Base-by-base conservation (phyloP, 306 rosid species). In the Malus orientalis region DNA sequence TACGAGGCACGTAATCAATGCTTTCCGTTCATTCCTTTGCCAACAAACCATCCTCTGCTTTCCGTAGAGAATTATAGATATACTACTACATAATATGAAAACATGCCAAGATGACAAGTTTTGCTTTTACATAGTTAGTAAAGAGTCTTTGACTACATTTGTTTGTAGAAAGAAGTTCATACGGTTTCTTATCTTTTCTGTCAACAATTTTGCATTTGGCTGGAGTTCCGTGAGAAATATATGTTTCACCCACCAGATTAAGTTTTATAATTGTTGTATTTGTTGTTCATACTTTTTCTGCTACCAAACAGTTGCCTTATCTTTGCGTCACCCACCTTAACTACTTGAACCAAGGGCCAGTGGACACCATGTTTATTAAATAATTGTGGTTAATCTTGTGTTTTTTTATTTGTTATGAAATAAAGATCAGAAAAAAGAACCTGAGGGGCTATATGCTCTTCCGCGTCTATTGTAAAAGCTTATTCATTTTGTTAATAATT, bases 11-110 rank as follows among this genome's bases (percentile, higher is more conserved):
- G 8, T 36, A 36, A 36, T 36, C 75, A 54, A 6, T 11, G 20
- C 12, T 25, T 12, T 60, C 65, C 65, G 2, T 25, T 60, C 5
- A 22, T 33, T 55, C 40, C 8, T 18, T n/a, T 55, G n/a, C 8
- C 75, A 30, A 71, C 49, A 71, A 72, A 60, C 54, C 75, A 33
- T 19, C 65, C 62, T n/a, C 54, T 15, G 54, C 53, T 54, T 71
- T 71, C 30, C 64, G 5, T 9, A 20, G 2, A 10, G 61, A 71
- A 71, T 53, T 29, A 6, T 18, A 30, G 5, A 11, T 18, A 51
- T 11, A 71, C 20, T 55, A 33, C 20, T 11, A 13, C 65, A 23
- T 47, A n/a, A 9, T 12, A 18, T 61, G 78, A 69, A 42, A 61
- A 45, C 32, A 61, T 25, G 29, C 10, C 2, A 15, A 20, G 15